Evolutionary conservation across 805 yeast species (phyloP), one percentile per base, ranked within the genome.

Genomic region (Candida sphagnicola): DNA sequence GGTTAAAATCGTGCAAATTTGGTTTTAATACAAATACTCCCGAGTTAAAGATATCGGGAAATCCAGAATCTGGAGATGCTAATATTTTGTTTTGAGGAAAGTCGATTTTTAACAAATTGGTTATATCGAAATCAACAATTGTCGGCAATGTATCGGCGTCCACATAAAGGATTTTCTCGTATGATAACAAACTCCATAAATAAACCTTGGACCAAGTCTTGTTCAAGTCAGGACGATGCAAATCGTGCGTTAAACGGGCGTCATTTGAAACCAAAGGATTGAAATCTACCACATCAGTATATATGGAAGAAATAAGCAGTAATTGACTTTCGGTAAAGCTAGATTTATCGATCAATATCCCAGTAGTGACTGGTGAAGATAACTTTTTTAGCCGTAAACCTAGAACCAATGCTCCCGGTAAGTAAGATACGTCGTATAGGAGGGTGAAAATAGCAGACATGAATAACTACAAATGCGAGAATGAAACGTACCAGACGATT

Each of bases 41-140:
- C 23, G 89, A 77, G 59, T 88, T 87, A 67, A 88, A 88, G 50
- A 83, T 72, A 62, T 88, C 96, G 0, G 95, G 95, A 85, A 95
- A 88, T 11, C 95, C 95, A n/a, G 78, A 69, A 61, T 88, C 96
- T 0, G 95, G 85, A 12, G 82, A 67, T 0, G 93, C 90, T 28
- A 65, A 45, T 3, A 75, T 58, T 38, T 58, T 49, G 28, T 46
- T 33, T 35, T 43, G 30, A 11, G 51, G 45, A 39, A 54, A 45
- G 17, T 56, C 51, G 18, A 62, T 41, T 38, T 46, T 49, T 31
- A 65, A 52, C n/a, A 33, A 5, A 11, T 33, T 14, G 18, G 24
- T 19, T 4, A 33, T 8, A 13, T 33, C 17, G 30, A 66, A 51
- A 37, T 65, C 65, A 8, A 65, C 39, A 15, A 66, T 49, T 13